Evolutionary conservation across 257 asterid species (phyloP), one percentile per base, ranked within the genome.

Genomic region (Oldenlandia corymbosa): DNA sequence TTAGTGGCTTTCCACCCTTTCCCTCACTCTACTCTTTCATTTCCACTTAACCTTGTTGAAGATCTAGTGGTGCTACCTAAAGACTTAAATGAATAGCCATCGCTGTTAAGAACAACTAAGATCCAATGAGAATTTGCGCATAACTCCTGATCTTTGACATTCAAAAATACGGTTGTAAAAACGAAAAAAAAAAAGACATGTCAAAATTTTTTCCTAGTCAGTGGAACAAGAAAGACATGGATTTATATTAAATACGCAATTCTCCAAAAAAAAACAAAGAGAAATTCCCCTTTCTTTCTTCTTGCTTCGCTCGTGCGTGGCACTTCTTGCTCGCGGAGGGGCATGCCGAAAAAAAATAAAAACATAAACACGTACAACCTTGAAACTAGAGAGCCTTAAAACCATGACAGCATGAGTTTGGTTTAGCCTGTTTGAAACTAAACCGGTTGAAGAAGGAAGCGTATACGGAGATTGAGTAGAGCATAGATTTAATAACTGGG

Each of bases 121-220:
- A 57, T 57, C 62, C 28, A 57, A 57, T 57, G 47, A 57, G 28
- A 57, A 57, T 32, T 32, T 57, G 45, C 62, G 34, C 47, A 27
- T 57, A 57, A 21, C 62, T 50, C 56, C 31, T 50, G 16, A 30
- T 20, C 31, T 20, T 50, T 50, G 56, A 50, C 56, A 50, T 50
- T 1, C 20, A 23, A 50, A 50, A 50, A 50, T 3, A 50, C 20
- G 56, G 30, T 50, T 50, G 56, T 50, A 50, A 50, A 6, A 34
- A 57, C n/a, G n/a, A n/a, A n/a, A n/a, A n/a, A n/a, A n/a, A n/a
- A n/a, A n/a, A n/a, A n/a, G n/a, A n/a, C n/a, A n/a, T 42, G 48
- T 42, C 7, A 42, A 42, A 42, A 2, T 2, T 2, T 42, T 2
- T 10, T 42, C 48, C 48, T 42, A 42, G 48, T 42, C 13, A 42